Conservation (phyloP, 768 basidiomycete species). For the Suillus luteus region DNA sequence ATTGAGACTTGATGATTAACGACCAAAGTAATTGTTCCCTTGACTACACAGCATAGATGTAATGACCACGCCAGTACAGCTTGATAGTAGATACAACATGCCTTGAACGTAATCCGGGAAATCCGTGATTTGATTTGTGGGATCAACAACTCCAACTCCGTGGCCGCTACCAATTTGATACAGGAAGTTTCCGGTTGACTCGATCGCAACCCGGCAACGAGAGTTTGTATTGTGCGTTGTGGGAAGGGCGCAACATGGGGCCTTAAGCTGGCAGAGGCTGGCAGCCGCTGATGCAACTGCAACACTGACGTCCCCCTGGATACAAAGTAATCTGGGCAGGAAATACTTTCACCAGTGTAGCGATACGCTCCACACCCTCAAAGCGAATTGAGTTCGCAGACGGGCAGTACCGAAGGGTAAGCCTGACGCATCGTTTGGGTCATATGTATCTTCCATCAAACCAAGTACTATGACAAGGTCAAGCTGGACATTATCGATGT, state of each 20-base stretch:
- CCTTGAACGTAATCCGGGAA: not conserved
- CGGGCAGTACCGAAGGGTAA: not conserved
- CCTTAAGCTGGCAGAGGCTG: not conserved
- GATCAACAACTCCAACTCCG: not conserved
- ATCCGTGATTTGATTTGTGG: not conserved
- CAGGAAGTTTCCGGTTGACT: not conserved
- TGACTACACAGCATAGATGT: not conserved
- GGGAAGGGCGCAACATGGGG: not conserved
- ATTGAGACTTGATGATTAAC: not conserved
- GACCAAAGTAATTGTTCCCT: not conserved
- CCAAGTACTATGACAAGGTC: not conserved
- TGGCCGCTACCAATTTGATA: not conserved
- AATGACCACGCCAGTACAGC: not conserved
- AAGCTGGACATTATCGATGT: not conserved
- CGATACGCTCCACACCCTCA: not conserved
- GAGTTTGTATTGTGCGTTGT: not conserved
- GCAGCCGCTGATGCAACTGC: not conserved
- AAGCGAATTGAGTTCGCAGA: not conserved
- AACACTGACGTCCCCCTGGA: not conserved
- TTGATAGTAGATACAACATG: not conserved
- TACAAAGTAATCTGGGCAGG: not conserved
- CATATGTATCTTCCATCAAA: not conserved
- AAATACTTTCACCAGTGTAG: not conserved
- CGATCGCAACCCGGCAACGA: not conserved
- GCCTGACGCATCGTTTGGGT: not conserved